Evolutionary conservation across 148 eudicot species (phyloP).

Genomic region (Suaeda aralocaspica): DNA sequence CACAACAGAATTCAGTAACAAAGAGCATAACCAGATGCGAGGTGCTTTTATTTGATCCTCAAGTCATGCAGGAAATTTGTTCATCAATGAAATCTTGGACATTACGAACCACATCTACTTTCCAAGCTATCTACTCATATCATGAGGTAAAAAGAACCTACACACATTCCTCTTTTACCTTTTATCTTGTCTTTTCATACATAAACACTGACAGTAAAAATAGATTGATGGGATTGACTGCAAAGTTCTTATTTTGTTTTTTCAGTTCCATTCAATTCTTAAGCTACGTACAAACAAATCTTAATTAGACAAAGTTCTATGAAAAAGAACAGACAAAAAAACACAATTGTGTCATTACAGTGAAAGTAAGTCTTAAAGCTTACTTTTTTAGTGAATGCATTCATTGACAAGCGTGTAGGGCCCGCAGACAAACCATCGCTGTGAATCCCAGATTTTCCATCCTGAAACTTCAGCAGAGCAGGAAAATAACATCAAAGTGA

Average conservation of each 20-base stretch:
- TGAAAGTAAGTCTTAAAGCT: slow-evolving; percentile 4
- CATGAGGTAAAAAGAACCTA: neutral
- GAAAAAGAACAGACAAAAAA: too few species aligned
- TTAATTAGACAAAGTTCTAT: neutral
- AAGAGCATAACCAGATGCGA: neutral
- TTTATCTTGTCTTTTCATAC: too few species aligned
- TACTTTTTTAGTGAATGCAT: slow-evolving; percentile 47
- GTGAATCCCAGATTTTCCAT: slow-evolving; percentile 23
- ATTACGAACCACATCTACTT: neutral
- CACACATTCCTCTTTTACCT: too few species aligned
- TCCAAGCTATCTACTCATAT: neutral
- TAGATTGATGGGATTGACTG: too few species aligned
- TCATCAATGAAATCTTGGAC: neutral
- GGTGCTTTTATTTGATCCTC: neutral
- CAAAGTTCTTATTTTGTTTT: too few species aligned
- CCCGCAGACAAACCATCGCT: slow-evolving; percentile 26
- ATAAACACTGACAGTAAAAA: too few species aligned
- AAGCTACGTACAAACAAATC: neutral
- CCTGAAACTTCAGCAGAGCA: slow-evolving; percentile 32
- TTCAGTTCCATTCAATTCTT: neutral
- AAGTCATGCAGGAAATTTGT: neutral
- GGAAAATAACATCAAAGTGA: neutral
- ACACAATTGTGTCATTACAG: neutral
- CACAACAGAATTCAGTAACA: neutral
- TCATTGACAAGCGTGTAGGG: slow-evolving; percentile 30